Evolutionary conservation across 164 flowering plant species (phyloP), one percentile per base, ranked within the genome.

Genomic region (Macadamia integrifolia): DNA sequence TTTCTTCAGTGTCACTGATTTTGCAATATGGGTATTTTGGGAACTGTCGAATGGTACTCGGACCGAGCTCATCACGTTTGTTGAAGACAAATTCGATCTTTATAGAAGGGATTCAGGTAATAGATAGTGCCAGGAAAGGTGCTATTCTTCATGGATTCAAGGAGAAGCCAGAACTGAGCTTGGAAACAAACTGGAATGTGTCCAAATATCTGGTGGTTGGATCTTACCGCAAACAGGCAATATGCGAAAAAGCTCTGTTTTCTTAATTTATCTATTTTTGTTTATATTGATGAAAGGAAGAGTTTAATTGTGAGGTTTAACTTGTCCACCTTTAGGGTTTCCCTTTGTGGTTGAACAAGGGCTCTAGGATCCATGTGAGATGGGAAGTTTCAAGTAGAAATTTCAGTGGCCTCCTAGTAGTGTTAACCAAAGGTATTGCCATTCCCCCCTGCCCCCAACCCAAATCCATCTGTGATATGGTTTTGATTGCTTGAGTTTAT

Each of bases 281-380:
- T 43, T 56, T 30, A 30, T 43, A 14, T 11, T 17, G 42, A 58
- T 7, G 7, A 46, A 46, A 1, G 50, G 9, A 46, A 9, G 50
- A 46, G 9, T 46, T 42, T 63, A 3, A 1, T 18, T 18, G 23
- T 31, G 40, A 49, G 53, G 49, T n/a, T 70, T 50, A 59, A 43
- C 9, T 57, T 53, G 46, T n/a, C 7, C 40, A 35, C 53, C 74
- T 70, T 4, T 73, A 86, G 93, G 88, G 88, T 4, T 82, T 85
- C 60, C 72, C 84, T 4, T 68, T 86, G 70, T 88, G 90, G 93
- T 70, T 88, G 76, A 88, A 88, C 79, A 64, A 76, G 55, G 93
- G 93, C 11, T 88, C 90, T 0, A 76, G 60, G 44, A 77, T 88
- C 28, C 72, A 58, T 6, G 56, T 83, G 62, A 76, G 76, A 71